Conservation (phyloP, 225 moss, liverwort and hornwort species). For the Anthoceros angustus region DNA sequence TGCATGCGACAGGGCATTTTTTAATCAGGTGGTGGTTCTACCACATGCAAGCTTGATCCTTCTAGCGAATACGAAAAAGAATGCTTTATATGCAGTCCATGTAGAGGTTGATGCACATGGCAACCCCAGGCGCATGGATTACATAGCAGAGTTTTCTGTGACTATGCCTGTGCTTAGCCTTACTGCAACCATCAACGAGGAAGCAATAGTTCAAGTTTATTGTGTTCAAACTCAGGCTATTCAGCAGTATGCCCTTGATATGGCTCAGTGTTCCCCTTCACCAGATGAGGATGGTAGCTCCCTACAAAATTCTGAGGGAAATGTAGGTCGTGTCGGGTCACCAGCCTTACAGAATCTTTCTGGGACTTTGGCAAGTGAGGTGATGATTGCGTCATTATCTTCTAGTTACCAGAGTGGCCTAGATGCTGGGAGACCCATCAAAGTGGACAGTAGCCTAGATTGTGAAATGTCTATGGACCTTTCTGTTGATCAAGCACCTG, state of each 20-base stretch:
- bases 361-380: constrained; percentile 25
- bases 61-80: constrained; percentile 85
- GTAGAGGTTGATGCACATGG: constrained; percentile 71
- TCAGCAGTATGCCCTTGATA: constrained; percentile 79
- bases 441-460: constrained; percentile 5
- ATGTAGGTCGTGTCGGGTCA: constrained; percentile 11
- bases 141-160: constrained; percentile 82
- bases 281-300: constrained; percentile 29
- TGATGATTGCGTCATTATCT: constrained; percentile 8
- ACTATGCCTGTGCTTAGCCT: constrained; percentile 85
- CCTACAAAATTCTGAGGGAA: neutral
- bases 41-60: constrained; percentile 60
- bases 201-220: constrained; percentile 80
- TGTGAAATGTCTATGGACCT: constrained; percentile 3
- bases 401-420: constrained; percentile 10
- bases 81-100: constrained; percentile 83
- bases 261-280: constrained; percentile 61
- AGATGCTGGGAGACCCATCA: constrained; percentile 9
- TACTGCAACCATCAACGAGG: constrained; percentile 74
- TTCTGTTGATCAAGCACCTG: neutral
- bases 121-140: constrained; percentile 59
- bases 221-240: constrained; percentile 97
- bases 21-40: constrained; percentile 83
- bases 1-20: constrained; percentile 63
- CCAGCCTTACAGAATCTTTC: constrained; percentile 36